phyloP scores from a whole-genome alignment of 2,329 filamentous ascomycete genomes.

The Shiraia sp. region DNA sequence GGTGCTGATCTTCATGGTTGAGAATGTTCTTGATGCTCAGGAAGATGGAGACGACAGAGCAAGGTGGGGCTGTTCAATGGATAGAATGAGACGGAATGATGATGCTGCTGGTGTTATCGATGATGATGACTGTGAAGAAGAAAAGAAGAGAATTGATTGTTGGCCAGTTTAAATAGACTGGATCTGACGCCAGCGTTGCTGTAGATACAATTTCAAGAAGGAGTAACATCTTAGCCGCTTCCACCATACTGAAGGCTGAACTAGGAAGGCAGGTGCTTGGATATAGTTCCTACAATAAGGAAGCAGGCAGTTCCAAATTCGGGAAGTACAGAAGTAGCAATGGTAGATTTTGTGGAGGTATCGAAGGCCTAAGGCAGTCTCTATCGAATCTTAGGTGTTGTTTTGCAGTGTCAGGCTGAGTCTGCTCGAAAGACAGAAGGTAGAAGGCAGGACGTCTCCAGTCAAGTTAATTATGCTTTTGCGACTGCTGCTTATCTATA shows the following conservation, averaged over 20 bases:
- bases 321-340: no score
- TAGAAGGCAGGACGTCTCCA: no score
- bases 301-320: no score
- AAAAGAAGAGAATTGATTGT: not conserved
- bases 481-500: no score
- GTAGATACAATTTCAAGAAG: not conserved
- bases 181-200: constrained; percentile 3
- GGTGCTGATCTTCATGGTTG: constrained; percentile 11
- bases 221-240: constrained; percentile 1
- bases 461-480: no score
- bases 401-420: no score
- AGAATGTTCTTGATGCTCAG: not conserved
- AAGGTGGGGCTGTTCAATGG: constrained; percentile 10
- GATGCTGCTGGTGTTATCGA: constrained; percentile 7
- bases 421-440: no score
- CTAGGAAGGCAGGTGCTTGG: no score
- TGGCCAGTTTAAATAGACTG: constrained; percentile 4
- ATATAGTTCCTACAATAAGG: no score
- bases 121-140: constrained; percentile 13
- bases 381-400: no score
- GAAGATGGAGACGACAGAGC: constrained; percentile 4
- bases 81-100: constrained; percentile 11
- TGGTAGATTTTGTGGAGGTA: no score
- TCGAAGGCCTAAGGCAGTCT: no score
- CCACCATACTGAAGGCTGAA: not conserved